These are phyloP conservation scores for Theobroma grandiflorum DNA, from an alignment of 441 rosid genomes.

Conservation along the genomic window DNA sequence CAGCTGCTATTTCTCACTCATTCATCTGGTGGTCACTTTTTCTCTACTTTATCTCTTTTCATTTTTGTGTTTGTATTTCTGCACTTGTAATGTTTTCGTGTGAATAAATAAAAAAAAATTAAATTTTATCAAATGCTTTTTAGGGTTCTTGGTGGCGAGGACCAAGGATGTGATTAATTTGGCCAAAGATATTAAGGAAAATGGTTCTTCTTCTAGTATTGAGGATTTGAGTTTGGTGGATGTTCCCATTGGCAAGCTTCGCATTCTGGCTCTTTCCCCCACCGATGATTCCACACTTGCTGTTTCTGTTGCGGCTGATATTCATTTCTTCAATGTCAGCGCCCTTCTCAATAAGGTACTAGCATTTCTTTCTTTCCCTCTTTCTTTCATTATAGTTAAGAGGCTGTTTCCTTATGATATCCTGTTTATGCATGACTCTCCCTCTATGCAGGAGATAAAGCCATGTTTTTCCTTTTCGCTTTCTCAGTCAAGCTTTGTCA, in stretches of 20 bases:
- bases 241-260: slow-evolving; percentile 60
- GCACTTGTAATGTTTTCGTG: not conserved
- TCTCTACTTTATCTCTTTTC: not conserved
- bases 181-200: slow-evolving; percentile 50
- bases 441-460: slow-evolving; percentile 47
- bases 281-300: slow-evolving; percentile 67
- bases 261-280: slow-evolving; percentile 62
- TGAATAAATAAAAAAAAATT: not conserved
- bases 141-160: slow-evolving; percentile 87
- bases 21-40: slow-evolving; percentile 57
- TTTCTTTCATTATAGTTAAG: slow-evolving; percentile 15
- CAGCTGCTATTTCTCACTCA: slow-evolving; percentile 72
- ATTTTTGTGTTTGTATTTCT: not conserved
- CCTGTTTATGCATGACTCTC: not conserved
- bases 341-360: slow-evolving; percentile 69
- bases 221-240: slow-evolving; percentile 64
- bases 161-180: slow-evolving; percentile 72
- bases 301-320: slow-evolving; percentile 51
- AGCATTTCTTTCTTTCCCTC: not conserved
- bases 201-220: slow-evolving; percentile 39
- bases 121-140: not conserved
- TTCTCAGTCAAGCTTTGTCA: slow-evolving; percentile 56
- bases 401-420: slow-evolving; percentile 9
- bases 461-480: slow-evolving; percentile 62
- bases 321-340: slow-evolving; percentile 64